Base-by-base conservation (phyloP, 352 stramenopile genomes). In the Blastocystis sp. region DNA sequence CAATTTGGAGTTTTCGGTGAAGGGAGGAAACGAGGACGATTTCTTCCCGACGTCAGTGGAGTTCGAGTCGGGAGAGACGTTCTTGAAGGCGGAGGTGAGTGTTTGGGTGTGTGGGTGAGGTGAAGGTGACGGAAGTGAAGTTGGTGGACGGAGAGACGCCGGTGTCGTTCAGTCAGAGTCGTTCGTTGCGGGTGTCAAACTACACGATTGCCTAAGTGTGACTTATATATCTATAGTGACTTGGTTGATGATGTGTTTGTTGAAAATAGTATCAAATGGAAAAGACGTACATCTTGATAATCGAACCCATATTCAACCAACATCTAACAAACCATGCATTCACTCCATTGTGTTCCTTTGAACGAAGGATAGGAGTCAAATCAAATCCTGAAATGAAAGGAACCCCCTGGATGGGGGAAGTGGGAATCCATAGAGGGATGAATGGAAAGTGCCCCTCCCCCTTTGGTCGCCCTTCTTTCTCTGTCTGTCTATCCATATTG, bases 41-140 rank as follows among this genome's bases (percentile, higher is more conserved):
- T 84, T 84, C 71, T 84, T 84, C 71, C 71, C 71, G 8, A 27
- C 56, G 18, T 71, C 71, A 11, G 71, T 84, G 64, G 64, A 76
- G 64, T 76, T 76, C 64, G 64, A 76, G 32, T 76, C 64, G 8
- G 4, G 4, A 27, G 8, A 54, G n/a, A 76, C 64, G 8, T 76
- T 76, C 64, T n/a, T 76, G 64, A 18, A 51, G 9, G 64, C 36
- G n/a, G 24, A 51, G 9, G 64, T 76, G n/a, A 18, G 34, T 36
- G 16, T 7, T n/a, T 38, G 64, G 14, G 44, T 16, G 27, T 21
- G 27, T 16, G 24, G 11, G 64, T 76, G 64, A 51, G 6, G 29
- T 18, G 44, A 53, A 76, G 64, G 64, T 76, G 38, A 34, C 51
- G 64, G 42, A 56, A 32, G 64, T 76, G 32, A 8, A 56, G 29